Evolutionary conservation across 1,284 basidiomycete genomes (phyloP).

Genomic region (Melampsora americana): DNA sequence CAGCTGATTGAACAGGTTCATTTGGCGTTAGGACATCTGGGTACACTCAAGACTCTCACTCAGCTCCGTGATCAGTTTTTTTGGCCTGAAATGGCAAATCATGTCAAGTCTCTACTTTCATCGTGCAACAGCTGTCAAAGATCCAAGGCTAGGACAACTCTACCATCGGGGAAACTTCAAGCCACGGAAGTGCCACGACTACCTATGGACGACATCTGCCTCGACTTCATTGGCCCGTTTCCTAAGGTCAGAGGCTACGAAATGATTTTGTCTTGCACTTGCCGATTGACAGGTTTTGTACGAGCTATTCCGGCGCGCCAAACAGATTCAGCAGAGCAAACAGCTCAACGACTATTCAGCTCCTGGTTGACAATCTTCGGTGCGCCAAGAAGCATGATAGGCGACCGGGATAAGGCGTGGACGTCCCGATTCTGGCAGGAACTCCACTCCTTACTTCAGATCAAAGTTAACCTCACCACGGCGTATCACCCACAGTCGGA

Average conservation of each 20-base stretch:
- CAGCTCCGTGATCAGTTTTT: slow-evolving; percentile 53
- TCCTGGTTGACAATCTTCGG: too few relatives aligned
- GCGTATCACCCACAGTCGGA: too few relatives aligned
- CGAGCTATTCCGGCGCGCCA: neutral
- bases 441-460: too few relatives aligned
- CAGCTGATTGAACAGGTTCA: slow-evolving; percentile 51
- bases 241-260: too few relatives aligned
- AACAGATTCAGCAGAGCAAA: too few relatives aligned
- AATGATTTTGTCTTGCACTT: neutral
- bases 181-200: slow-evolving; percentile 13
- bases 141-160: slow-evolving; percentile 39
- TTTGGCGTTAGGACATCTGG: slow-evolving; percentile 55
- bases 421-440: too few relatives aligned
- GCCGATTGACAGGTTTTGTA: neutral
- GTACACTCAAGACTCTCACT: slow-evolving; percentile 55
- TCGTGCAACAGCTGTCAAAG: slow-evolving; percentile 45
- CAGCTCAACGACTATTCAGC: too few relatives aligned
- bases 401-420: too few relatives aligned
- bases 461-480: too few relatives aligned
- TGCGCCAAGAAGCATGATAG: too few relatives aligned
- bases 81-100: slow-evolving; percentile 56
- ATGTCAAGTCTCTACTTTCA: neutral
- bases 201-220: slow-evolving; percentile 30
- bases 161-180: slow-evolving; percentile 12
- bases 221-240: neutral